Evolutionary conservation across 805 yeast genomes (phyloP).

Genomic region (Sugiyamaella mastotermitis): DNA sequence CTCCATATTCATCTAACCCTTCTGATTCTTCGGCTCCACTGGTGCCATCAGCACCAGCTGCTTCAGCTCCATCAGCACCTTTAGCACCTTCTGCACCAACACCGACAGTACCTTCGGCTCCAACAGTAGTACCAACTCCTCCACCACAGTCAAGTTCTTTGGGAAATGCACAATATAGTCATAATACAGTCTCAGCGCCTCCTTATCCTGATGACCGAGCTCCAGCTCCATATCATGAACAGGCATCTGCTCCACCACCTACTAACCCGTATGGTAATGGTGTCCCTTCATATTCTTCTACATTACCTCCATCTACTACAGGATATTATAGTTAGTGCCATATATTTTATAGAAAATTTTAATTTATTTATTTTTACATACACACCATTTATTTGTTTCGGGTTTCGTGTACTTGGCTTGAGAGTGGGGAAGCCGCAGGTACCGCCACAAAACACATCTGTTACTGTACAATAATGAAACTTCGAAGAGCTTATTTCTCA

Average conservation of each 20-base stretch:
- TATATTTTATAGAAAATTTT: too few relatives aligned
- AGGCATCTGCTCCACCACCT: not conserved
- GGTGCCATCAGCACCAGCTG: slow-evolving; percentile 1
- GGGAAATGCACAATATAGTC: too few relatives aligned
- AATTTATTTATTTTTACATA: too few relatives aligned
- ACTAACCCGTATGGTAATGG: slow-evolving; percentile 8
- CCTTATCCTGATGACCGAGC: slow-evolving; percentile 5
- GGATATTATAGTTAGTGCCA: too few relatives aligned
- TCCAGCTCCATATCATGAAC: slow-evolving; percentile 7
- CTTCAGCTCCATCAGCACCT: slow-evolving; percentile 3
- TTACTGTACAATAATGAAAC: too few relatives aligned
- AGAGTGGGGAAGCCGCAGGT: too few relatives aligned
- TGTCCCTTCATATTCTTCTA: not conserved
- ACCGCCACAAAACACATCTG: too few relatives aligned
- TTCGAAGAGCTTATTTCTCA: too few relatives aligned
- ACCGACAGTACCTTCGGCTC: not conserved
- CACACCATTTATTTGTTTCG: too few relatives aligned
- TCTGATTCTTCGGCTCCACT: slow-evolving; percentile 3
- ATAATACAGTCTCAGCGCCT: too few relatives aligned
- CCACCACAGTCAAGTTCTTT: slow-evolving; percentile 1
- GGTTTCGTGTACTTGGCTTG: too few relatives aligned
- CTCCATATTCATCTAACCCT: not conserved
- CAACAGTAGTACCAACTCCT: not conserved
- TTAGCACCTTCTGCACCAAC: not conserved
- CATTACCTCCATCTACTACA: too few relatives aligned